A percentile compares a stretch with the other conserved stretches of the same genome.
These are phyloP conservation scores for Penicillium capsulatum DNA, from an alignment of 2,329 filamentous ascomycete genomes.

Conservation along the genomic window DNA sequence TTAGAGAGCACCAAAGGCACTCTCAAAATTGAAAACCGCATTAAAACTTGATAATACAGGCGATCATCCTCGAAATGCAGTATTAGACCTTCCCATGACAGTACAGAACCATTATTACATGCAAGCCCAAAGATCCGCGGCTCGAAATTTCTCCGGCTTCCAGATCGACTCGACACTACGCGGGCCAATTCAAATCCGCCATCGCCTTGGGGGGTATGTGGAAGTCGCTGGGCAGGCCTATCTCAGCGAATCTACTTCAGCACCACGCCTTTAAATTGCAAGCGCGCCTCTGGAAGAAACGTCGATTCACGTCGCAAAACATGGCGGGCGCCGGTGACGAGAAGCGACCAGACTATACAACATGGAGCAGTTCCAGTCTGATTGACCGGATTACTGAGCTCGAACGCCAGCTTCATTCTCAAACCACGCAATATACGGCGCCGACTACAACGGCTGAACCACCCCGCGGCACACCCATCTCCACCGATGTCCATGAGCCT, in stretches of 20 bases:
- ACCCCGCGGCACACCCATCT: conserved; percentile 8
- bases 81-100: neutral
- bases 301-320: conserved; percentile 14
- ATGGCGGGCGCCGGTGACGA: conserved; percentile 22
- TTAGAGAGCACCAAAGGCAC: too few species aligned
- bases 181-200: conserved; percentile 3
- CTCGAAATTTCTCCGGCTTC: conserved; percentile 9
- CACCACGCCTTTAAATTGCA: conserved; percentile 9
- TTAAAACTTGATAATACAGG: too few species aligned
- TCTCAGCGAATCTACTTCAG: conserved; percentile 12
- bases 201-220: conserved; percentile 29
- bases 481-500: conserved; percentile 18
- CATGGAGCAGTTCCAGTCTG: conserved; percentile 65
- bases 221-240: conserved; percentile 21
- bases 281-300: conserved; percentile 11
- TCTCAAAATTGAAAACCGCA: too few species aligned
- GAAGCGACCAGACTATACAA: conserved; percentile 51
- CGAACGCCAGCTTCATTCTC: conserved; percentile 60
- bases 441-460: conserved; percentile 6
- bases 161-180: conserved; percentile 4
- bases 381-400: conserved; percentile 64
- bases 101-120: conserved; percentile 6
- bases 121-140: conserved; percentile 7
- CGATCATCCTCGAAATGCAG: too few species aligned
- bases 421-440: conserved; percentile 37